Base-by-base conservation (phyloP, 441 rosid genomes). In the Raphanus hybrid region DNA sequence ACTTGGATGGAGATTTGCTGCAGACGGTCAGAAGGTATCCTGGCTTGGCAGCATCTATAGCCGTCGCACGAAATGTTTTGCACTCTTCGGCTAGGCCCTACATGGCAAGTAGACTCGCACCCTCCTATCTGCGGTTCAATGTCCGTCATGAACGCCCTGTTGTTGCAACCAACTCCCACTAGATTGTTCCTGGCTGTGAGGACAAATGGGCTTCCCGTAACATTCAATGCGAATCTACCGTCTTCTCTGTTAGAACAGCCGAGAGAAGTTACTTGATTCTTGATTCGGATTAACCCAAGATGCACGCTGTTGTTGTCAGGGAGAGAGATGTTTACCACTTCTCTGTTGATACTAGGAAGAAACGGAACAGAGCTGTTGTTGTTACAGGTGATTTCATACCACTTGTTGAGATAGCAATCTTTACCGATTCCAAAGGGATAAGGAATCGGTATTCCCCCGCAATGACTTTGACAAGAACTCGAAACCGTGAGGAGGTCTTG, bases 131-230 rank as follows among this genome's bases (percentile, higher is more conserved):
- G 81, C 4, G 73, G 81, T 3, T 73, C 11, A 12, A 67, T 3
- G 2, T 67, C 72, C 0, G 70, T 29, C 65, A 85, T 50, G 52
- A 8, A 1, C 0, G 83, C 87, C 3, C 37, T 16, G 64, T 81
- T 81, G 76, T 83, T 77, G 60, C 89, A 86, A 4, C 89, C 89
- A 15, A 81, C 74, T 10, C 75, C 85, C 1, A 72, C 70, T 63
- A 86, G 71, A 18, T 18, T 65, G 32, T 59, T 80, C 45, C 75
- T 43, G 9, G 18, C 16, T 23, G 76, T 63, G 64, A 58, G 12
- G 34, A 86, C 82, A 37, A 85, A 57, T 10, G 81, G 79, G 32
- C 75, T 76, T 1, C 61, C 37, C 0, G 54, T 4, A 1, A 69
- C 32, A 9, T 78, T 72, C 64, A 78, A 11, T 1, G 61, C 26